Percentiles rank a stretch among this genome's conserved stretches.
These are phyloP conservation scores for Rhizoclosmatium globosum DNA, from an alignment of 192 early-diverging fungal species.

Conservation along the genomic window DNA sequence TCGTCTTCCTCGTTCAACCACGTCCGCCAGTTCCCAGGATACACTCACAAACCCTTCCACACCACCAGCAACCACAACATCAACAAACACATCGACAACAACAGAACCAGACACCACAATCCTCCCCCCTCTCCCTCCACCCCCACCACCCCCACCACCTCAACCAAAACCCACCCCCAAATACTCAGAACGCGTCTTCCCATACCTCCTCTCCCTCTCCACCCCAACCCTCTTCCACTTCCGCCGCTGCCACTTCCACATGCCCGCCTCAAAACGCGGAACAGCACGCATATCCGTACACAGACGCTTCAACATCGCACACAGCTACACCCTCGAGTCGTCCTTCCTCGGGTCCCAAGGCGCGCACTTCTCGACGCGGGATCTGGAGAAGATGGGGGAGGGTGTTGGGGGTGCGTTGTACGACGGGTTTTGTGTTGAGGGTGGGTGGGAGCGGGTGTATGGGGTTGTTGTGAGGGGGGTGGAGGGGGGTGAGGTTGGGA, in stretches of 20 bases:
- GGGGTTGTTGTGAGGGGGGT: slow-evolving; percentile 24
- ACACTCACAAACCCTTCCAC: too few species aligned
- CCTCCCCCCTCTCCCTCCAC: background rate
- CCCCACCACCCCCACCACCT: background rate
- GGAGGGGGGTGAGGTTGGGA: slow-evolving; percentile 5
- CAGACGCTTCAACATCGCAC: slow-evolving; percentile 37
- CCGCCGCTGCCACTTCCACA: slow-evolving; percentile 47
- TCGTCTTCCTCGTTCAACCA: too few species aligned
- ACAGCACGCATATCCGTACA: slow-evolving; percentile 47
- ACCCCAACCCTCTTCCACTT: slow-evolving; percentile 43
- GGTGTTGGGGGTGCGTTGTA: slow-evolving; percentile 36
- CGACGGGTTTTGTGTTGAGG: slow-evolving; percentile 40
- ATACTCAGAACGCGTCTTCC: slow-evolving; percentile 49
- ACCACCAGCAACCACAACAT: too few species aligned
- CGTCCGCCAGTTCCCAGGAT: too few species aligned
- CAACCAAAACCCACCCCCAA: background rate
- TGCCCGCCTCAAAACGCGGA: slow-evolving; percentile 47
- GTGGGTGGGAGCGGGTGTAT: slow-evolving; percentile 8
- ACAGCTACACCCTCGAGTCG: slow-evolving; percentile 55
- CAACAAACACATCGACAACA: too few species aligned
- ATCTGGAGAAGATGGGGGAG: slow-evolving; percentile 47
- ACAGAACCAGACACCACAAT: background rate
- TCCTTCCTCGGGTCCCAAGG: slow-evolving; percentile 47
- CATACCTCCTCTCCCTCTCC: slow-evolving; percentile 38
- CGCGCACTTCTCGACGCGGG: slow-evolving; percentile 37